Evolutionary conservation across 805 yeast species (phyloP).

Genomic region (Starmerella sp.): DNA sequence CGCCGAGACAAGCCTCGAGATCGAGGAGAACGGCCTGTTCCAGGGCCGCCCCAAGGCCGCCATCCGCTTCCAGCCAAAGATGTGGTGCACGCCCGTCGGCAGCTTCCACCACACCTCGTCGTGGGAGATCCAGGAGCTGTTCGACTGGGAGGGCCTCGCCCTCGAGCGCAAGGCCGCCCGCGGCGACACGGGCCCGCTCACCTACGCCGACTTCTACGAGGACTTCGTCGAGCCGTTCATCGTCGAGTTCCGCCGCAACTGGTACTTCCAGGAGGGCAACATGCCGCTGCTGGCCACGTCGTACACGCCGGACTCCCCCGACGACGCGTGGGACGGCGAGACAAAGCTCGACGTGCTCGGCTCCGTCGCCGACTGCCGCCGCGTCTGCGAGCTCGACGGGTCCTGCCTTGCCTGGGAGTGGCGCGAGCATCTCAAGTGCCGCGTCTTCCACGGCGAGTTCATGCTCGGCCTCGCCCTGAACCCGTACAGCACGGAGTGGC

Average conservation of each 20-base stretch:
- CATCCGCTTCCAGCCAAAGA: conserved; percentile 15
- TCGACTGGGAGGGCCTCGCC: conserved; percentile 22
- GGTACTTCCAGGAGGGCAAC: conserved; percentile 18
- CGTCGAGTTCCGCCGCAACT: conserved; percentile 18
- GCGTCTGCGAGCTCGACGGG: background rate
- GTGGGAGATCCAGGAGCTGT: conserved; percentile 27
- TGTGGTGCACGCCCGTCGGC: conserved; percentile 27
- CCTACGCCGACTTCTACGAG: conserved; percentile 26
- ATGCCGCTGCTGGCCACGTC: background rate
- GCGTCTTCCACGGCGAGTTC: conserved; percentile 9
- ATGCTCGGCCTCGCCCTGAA: conserved; percentile 15
- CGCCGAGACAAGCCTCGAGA: conserved; percentile 14
- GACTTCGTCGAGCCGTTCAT: conserved; percentile 28
- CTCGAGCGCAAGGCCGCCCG: conserved; percentile 5
- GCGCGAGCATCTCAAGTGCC: conserved; percentile 11
- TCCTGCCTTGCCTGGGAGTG: conserved; percentile 19
- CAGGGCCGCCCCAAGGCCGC: conserved; percentile 28
- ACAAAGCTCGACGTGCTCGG: background rate
- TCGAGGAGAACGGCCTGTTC: conserved; percentile 17
- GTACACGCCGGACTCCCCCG: background rate
- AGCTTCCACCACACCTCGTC: conserved; percentile 28
- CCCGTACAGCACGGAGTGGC: background rate
- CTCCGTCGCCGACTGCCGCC: background rate
- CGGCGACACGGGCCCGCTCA: conserved; percentile 6
- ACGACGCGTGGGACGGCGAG: background rate